Percentiles rank a stretch among this genome's conserved stretches.
These are phyloP conservation scores for Trapa incisa DNA, from an alignment of 345 rosid species.

Conservation along the genomic window DNA sequence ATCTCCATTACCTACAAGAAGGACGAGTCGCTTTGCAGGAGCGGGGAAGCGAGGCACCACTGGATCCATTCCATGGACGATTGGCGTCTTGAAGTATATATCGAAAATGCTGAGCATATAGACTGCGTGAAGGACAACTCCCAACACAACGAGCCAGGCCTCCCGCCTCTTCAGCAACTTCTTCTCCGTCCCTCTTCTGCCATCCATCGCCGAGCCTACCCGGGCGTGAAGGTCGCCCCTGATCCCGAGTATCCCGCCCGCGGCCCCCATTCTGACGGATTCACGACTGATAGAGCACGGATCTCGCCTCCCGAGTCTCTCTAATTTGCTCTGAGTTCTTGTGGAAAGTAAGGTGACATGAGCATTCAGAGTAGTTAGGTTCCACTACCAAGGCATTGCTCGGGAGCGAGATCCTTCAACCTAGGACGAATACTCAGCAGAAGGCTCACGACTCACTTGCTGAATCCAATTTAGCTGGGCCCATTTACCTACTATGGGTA, in stretches of 20 bases:
- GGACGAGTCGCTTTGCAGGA: constrained; percentile 87
- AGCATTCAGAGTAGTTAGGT: neutral
- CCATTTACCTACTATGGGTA: too few relatives aligned
- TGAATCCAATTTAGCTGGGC: too few relatives aligned
- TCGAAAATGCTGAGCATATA: constrained; percentile 96
- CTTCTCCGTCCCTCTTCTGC: constrained; percentile 11
- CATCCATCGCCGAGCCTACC: constrained; percentile 2
- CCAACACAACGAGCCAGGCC: constrained; percentile 66
- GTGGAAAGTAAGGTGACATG: neutral
- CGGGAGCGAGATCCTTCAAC: too few relatives aligned
- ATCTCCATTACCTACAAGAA: constrained; percentile 47
- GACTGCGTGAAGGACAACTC: constrained; percentile 73
- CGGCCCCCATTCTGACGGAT: constrained; percentile 16
- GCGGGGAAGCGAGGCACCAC: constrained; percentile 61
- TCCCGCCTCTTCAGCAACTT: constrained; percentile 60
- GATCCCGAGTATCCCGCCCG: constrained; percentile 69
- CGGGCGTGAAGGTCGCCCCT: constrained; percentile 21
- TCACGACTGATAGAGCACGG: neutral
- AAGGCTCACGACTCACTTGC: too few relatives aligned
- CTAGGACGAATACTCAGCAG: too few relatives aligned
- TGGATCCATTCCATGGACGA: constrained; percentile 91
- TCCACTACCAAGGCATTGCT: neutral
- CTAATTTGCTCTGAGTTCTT: neutral
- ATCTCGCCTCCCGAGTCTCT: neutral
- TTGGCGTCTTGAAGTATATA: constrained; percentile 91